Evolutionary conservation across 148 eudicot genomes (phyloP), one percentile per base, ranked within the genome.

Genomic region (Silene uniflora): DNA sequence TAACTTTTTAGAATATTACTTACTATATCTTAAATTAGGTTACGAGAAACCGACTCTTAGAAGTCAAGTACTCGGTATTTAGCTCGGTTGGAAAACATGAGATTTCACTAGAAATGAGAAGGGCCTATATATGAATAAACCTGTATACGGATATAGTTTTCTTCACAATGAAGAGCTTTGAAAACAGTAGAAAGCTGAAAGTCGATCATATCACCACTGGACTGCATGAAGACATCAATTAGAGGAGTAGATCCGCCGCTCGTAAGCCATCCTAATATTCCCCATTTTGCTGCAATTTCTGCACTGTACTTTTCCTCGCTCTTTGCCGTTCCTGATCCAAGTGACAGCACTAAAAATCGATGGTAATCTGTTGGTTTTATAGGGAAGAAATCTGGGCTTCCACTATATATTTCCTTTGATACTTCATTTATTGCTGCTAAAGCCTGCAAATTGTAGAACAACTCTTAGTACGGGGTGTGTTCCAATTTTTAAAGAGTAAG

Each of bases 121-220:
- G 4, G 35, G 0, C 35, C 2, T 32, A 32, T 32, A 29, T 29
- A 32, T 32, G 5, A 32, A 32, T 32, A n/a, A 0, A 84, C 89
- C 79, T 85, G 88, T 42, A 87, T 87, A 29, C 88, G 74, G 24
- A 87, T 76, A 19, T 83, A 83, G 66, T 87, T 87, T 14, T 85
- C 75, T 73, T 81, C 62, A 39, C 75, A 79, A 42, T 75, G 79
- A 76, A 79, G 77, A 12, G 85, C 86, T 66, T 81, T 82, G 47
- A 85, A 79, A 16, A 77, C 46, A 10, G 75, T 76, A 10, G 69
- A 72, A 13, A 83, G 73, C 47, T 87, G 85, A 68, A 80, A 79
- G 54, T 87, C 85, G 17, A 83, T 84, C 88, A 87, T 83, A 62
- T 87, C 90, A 54, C 59, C 67, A 66, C 88, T 87, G 0, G 88